These are phyloP conservation scores for Umbelopsis sp. DNA, from an alignment of 371 early-diverging fungal species.

Conservation along the genomic window DNA sequence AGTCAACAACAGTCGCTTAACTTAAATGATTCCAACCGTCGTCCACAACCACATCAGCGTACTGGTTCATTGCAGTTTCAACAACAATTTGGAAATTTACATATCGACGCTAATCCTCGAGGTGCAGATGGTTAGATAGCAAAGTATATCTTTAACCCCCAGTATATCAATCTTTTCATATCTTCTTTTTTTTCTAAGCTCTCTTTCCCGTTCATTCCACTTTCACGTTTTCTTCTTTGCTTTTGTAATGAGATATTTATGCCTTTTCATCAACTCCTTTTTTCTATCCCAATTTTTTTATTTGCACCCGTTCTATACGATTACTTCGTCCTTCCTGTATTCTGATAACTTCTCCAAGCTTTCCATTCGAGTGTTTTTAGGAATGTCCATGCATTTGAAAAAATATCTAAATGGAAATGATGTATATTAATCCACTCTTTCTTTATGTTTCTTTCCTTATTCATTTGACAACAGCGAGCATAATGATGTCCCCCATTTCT, in stretches of 20 bases:
- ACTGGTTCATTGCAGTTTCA: constrained; percentile 35
- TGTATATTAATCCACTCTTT: not conserved
- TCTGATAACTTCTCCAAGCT: constrained; percentile 13
- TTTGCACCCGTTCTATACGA: not conserved
- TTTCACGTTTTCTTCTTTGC: not conserved
- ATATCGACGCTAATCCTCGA: constrained; percentile 23
- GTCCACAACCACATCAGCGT: constrained; percentile 16
- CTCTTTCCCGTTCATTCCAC: not conserved
- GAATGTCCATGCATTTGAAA: not conserved
- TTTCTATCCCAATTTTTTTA: constrained; percentile 9
- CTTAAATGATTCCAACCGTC: not conserved
- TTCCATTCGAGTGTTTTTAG: not conserved
- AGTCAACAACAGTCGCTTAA: constrained; percentile 20
- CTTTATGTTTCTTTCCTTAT: too few relatives aligned
- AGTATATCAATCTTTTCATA: not conserved
- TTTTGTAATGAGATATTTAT: constrained; percentile 16
- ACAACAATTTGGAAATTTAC: constrained; percentile 36
- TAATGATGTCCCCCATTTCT: not conserved
- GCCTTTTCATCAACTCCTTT: not conserved
- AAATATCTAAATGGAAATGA: constrained; percentile 7
- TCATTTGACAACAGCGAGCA: not conserved
- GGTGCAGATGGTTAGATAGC: constrained; percentile 8
- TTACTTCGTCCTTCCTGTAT: not conserved
- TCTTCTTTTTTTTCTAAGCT: not conserved
- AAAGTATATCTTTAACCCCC: not conserved